Conservation (phyloP, 1,139 yeast genomes). For the Geotrichum cucujoidarum region DNA sequence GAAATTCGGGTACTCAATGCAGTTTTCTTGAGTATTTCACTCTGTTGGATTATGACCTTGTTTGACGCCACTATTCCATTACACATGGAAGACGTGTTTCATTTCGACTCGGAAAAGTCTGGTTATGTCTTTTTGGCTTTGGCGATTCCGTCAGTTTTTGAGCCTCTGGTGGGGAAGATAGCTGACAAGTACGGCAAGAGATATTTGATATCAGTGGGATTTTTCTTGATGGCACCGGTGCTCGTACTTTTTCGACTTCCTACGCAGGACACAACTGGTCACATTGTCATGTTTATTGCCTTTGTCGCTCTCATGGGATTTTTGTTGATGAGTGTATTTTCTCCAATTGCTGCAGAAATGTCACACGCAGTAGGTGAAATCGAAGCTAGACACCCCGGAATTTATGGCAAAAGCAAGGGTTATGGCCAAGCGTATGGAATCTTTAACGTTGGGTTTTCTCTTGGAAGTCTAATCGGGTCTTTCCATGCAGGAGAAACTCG, state of each 20-base stretch:
- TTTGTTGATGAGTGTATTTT: constrained; percentile 26
- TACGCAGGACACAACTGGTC: constrained; percentile 25
- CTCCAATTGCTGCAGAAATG: constrained; percentile 35
- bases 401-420: constrained; percentile 35
- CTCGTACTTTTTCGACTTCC: constrained; percentile 34
- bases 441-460: constrained; percentile 35
- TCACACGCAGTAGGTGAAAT: constrained; percentile 28
- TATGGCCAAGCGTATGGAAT: constrained; percentile 38
- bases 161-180: constrained; percentile 34
- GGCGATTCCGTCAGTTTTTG: constrained; percentile 34
- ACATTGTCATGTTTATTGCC: constrained; percentile 32
- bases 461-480: constrained; percentile 37
- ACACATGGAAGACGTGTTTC: constrained; percentile 32
- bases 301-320: constrained; percentile 32
- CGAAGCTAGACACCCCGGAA: constrained; percentile 32
- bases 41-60: constrained; percentile 34
- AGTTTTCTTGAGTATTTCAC: constrained; percentile 29
- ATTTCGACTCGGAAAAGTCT: constrained; percentile 32
- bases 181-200: constrained; percentile 34
- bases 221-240: constrained; percentile 27
- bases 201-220: constrained; percentile 30
- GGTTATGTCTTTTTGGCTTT: constrained; percentile 36
- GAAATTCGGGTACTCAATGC: constrained; percentile 28
- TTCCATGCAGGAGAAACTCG: constrained; percentile 32
- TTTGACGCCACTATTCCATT: constrained; percentile 37